phyloP scores from a whole-genome alignment of 169 alveolate genomes.

The Cryptosporidium andersoni region DNA sequence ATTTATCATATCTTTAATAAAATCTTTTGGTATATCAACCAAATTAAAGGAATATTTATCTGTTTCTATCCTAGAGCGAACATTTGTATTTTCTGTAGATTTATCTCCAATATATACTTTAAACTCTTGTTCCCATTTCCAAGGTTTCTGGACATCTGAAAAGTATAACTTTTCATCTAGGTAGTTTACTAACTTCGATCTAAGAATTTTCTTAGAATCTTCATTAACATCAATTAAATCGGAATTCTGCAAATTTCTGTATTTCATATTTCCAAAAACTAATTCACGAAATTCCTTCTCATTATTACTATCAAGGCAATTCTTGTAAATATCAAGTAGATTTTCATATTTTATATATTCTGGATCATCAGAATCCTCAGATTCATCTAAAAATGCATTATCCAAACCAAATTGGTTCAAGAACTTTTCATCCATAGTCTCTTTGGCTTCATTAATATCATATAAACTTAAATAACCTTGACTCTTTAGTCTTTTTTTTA shows the following conservation, averaged over 20 bases:
- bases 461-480: conserved; percentile 51
- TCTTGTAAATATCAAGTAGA: conserved; percentile 36
- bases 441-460: conserved; percentile 47
- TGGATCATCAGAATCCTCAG: conserved; percentile 44
- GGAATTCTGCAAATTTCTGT: background rate
- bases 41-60: background rate
- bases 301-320: conserved; percentile 28
- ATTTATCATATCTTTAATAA: conserved; percentile 37
- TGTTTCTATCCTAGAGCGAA: no score
- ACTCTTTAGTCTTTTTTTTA: conserved; percentile 13
- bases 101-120: background rate
- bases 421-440: conserved; percentile 44
- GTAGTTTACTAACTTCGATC: conserved; percentile 35
- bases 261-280: conserved; percentile 41
- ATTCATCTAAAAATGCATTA: conserved; percentile 59
- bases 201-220: conserved; percentile 22
- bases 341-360: background rate
- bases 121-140: conserved; percentile 70
- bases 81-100: no score
- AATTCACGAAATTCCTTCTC: conserved; percentile 26
- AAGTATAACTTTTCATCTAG: conserved; percentile 49
- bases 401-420: conserved; percentile 18
- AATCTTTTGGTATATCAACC: conserved; percentile 48
- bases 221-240: conserved; percentile 6
- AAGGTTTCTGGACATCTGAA: conserved; percentile 54